Base-by-base conservation (phyloP, 371 early-diverging fungal genomes). In the Mucor velutinosus region DNA sequence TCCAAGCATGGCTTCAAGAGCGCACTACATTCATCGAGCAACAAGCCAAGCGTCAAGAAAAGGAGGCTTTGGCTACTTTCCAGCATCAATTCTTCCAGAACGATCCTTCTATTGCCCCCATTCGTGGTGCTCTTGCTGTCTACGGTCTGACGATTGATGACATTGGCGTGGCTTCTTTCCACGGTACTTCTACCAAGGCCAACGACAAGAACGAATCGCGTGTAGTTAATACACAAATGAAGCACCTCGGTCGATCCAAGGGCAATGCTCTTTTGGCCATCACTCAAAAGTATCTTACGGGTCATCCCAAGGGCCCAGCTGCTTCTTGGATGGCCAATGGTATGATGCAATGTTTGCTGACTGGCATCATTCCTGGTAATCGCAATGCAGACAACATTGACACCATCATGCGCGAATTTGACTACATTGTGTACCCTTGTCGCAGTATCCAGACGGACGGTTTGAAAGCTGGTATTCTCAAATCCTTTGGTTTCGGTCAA, bases 281-380 rank as follows among this genome's bases (percentile, higher is more conserved):
- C 70, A 94, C 93, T 90, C 97, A 97, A 68, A 97, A 97, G 79
- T 93, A 96, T 81, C 86, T 97, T 64, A 97, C 97, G 56, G 97
- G 96, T 64, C 97, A 97, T 72, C 95, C 98, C 45, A 97, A 97
- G 92, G 97, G 95, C 64, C 93, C 97, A 41, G 97, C 97, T 53
- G 97, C 97, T 53, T 93, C 95, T 23, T 97, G 95, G 95, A 97
- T 97, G 97, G 89, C 96, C 71, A 97, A 97, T 84, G 97, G 97
- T 66, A 87, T 93, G 67, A 82, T 97, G 65, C 97, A 97, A 77
- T 83, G 89, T 56, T 84, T 97, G 66, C 88, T 93, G 71, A 92
- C 93, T 39, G 96, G 97, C 73, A 81, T 95, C 65, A 84, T 97
- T 47, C 97, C 97, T 29, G 97, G 97, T 65, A 97, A 97, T 84